phyloP scores from a whole-genome alignment of 208 protist genomes.

The Leishmania amazonensis region DNA sequence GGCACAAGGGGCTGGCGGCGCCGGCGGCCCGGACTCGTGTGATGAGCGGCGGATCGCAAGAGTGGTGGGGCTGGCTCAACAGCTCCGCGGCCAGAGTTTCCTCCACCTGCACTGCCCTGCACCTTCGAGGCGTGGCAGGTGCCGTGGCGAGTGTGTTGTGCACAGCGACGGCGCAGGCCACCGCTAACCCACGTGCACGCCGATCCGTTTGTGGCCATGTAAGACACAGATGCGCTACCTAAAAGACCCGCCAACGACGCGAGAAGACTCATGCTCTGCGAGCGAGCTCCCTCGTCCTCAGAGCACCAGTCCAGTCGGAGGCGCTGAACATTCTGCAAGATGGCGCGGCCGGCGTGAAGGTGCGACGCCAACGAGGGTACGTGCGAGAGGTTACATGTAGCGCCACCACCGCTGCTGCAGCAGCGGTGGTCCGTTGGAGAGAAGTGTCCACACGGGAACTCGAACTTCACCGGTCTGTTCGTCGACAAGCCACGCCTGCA shows the following conservation, averaged over 20 bases:
- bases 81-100: neutral
- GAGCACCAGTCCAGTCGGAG: conserved; percentile 25
- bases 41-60: neutral
- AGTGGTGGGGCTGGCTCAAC: neutral
- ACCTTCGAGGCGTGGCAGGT: neutral
- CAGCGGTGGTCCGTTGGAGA: neutral
- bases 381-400: neutral
- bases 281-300: neutral
- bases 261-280: neutral
- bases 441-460: conserved; percentile 11
- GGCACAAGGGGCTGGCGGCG: neutral
- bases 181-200: conserved; percentile 32
- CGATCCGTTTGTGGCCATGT: neutral
- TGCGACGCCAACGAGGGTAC: conserved; percentile 2
- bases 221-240: conserved; percentile 22
- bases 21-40: neutral
- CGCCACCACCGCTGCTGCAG: neutral
- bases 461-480: neutral
- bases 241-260: conserved; percentile 15
- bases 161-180: conserved; percentile 14
- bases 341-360: conserved; percentile 8
- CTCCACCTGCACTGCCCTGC: neutral
- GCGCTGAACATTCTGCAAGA: conserved; percentile 15
- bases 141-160: neutral
- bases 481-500: conserved; percentile 9